These are phyloP conservation scores for Cupressus sempervirens DNA, from an alignment of 75 land plant species.

Conservation along the genomic window DNA sequence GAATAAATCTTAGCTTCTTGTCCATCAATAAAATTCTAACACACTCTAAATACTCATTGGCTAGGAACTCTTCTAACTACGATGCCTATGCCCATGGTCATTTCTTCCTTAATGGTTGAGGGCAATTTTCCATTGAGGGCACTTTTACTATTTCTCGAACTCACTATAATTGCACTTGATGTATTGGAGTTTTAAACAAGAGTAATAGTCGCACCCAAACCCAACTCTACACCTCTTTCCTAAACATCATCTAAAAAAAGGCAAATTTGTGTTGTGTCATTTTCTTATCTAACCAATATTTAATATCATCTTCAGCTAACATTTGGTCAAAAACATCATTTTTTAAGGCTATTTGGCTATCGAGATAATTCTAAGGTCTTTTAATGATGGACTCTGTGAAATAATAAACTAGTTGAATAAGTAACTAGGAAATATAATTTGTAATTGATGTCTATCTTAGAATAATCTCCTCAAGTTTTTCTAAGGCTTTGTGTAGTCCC, in stretches of 20 bases:
- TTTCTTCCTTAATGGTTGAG: neutral
- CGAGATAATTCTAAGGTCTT: neutral
- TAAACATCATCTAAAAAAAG: constrained; percentile 3
- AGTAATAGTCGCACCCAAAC: neutral
- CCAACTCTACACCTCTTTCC: neutral
- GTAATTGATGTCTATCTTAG: neutral
- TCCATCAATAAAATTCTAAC: neutral
- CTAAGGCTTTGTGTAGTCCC: too few species aligned
- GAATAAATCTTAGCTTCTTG: neutral
- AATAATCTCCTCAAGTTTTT: too few species aligned
- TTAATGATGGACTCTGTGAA: neutral
- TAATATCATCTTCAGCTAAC: neutral
- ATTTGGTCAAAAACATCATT: neutral
- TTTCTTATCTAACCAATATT: neutral
- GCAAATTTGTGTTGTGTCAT: neutral
- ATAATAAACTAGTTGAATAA: neutral
- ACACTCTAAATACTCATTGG: neutral
- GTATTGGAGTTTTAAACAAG: too few species aligned
- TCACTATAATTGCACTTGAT: neutral
- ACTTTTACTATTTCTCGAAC: neutral
- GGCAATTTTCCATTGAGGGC: neutral
- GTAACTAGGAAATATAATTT: neutral
- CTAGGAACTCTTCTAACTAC: neutral
- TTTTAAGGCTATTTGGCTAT: neutral
- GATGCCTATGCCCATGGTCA: neutral